These are phyloP conservation scores for Populus nigra DNA, from an alignment of 345 rosid genomes.

Conservation along the genomic window DNA sequence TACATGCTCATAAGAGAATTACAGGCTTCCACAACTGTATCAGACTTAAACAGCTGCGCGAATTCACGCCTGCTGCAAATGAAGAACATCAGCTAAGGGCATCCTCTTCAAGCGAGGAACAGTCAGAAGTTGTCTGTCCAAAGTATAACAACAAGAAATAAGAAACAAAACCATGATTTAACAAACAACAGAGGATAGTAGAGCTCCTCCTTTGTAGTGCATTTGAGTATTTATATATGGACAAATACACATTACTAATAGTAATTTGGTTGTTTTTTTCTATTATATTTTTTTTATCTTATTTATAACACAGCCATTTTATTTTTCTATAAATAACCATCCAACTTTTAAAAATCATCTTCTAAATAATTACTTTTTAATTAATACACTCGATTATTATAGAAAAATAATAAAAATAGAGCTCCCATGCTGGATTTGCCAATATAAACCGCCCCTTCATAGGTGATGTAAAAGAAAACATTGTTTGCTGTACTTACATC, in stretches of 20 bases:
- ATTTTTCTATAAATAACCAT: no score
- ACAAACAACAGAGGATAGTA: conserved; percentile 9
- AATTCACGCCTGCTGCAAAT: conserved; percentile 61
- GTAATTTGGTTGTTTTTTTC: no score
- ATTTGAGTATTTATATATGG: no score
- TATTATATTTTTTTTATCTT: no score
- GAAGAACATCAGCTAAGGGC: conserved; percentile 81
- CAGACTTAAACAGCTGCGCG: neutral
- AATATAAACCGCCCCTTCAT: conserved; percentile 89
- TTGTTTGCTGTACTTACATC: conserved; percentile 78
- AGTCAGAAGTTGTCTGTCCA: no score
- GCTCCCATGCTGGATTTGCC: conserved; percentile 78
- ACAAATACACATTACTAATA: no score
- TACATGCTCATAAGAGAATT: neutral
- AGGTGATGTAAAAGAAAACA: conserved; percentile 93
- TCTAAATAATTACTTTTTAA: no score
- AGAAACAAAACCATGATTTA: conserved; percentile 3
- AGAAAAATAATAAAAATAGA: neutral
- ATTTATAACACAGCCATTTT: no score
- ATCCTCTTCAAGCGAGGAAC: conserved; percentile 76
- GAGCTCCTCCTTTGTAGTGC: no score
- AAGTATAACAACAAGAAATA: neutral
- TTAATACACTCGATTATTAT: no score
- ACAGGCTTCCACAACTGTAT: neutral
- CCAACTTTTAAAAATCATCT: no score